These are phyloP conservation scores for Penicillium sp. DNA, from an alignment of 2,329 filamentous ascomycete species.

Conservation along the genomic window DNA sequence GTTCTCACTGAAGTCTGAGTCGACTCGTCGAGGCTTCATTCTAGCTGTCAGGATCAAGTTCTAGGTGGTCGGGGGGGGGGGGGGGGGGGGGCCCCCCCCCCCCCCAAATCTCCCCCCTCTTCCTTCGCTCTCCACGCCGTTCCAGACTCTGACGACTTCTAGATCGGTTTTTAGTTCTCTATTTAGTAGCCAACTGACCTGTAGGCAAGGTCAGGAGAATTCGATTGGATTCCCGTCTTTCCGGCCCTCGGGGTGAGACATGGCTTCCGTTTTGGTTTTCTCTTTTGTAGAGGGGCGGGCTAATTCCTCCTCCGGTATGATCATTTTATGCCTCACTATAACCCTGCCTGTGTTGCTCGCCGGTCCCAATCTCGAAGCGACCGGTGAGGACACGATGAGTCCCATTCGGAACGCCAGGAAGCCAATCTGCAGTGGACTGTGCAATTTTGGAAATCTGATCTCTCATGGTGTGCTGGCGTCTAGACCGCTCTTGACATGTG, in stretches of 20 bases:
- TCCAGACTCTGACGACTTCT: neutral
- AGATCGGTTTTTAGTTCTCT: neutral
- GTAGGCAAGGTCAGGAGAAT: neutral
- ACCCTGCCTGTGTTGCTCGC: neutral
- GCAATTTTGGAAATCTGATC: constrained; percentile 11
- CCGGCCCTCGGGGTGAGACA: constrained; percentile 18
- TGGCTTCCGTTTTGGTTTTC: neutral
- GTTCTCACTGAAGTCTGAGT: neutral
- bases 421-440: constrained; percentile 10
- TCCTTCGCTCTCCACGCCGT: neutral
- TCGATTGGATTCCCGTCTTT: constrained; percentile 18
- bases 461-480: constrained; percentile 15
- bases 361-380: neutral
- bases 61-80: neutral
- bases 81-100: no score
- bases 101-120: neutral
- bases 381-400: neutral
- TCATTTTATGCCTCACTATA: neutral
- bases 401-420: constrained; percentile 10
- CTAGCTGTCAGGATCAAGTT: neutral
- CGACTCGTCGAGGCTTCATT: neutral
- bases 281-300: neutral
- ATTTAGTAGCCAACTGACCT: neutral
- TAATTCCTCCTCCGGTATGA: no score
- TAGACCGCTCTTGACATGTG: constrained; percentile 16